These are phyloP conservation scores for Solanum lignicaule DNA, from an alignment of 257 asterid genomes.

Conservation along the genomic window DNA sequence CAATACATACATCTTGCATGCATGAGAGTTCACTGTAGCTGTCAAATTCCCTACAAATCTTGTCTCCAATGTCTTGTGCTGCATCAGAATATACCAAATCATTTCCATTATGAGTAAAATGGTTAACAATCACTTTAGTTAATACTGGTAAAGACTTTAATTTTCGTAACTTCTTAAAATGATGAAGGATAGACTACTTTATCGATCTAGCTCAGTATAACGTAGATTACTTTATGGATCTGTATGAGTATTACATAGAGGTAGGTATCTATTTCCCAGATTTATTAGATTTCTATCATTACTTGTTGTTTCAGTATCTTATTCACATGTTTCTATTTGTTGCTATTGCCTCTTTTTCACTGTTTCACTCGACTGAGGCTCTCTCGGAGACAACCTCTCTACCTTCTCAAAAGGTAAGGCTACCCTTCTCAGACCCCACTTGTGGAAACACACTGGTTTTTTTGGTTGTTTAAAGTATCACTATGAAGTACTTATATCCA, in stretches of 20 bases:
- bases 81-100: conserved; percentile 8
- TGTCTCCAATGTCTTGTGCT: conserved; percentile 59
- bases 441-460: neutral
- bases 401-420: neutral
- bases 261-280: neutral
- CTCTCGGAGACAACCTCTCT: neutral
- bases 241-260: neutral
- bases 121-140: neutral
- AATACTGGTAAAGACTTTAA: neutral
- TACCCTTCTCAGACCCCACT: neutral
- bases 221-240: neutral
- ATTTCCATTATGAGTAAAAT: neutral
- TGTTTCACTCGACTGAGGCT: neutral
- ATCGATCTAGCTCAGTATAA: neutral
- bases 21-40: conserved; percentile 49
- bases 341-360: too few species aligned
- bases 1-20: conserved; percentile 76
- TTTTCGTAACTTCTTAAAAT: neutral
- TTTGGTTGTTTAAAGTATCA: neutral
- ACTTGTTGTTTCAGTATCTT: neutral
- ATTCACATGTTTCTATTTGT: neutral
- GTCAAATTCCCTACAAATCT: conserved; percentile 56
- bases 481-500: neutral
- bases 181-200: neutral
- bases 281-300: neutral